Conservation (phyloP, 2,329 filamentous ascomycete genomes). For the Alternaria infectoria region DNA sequence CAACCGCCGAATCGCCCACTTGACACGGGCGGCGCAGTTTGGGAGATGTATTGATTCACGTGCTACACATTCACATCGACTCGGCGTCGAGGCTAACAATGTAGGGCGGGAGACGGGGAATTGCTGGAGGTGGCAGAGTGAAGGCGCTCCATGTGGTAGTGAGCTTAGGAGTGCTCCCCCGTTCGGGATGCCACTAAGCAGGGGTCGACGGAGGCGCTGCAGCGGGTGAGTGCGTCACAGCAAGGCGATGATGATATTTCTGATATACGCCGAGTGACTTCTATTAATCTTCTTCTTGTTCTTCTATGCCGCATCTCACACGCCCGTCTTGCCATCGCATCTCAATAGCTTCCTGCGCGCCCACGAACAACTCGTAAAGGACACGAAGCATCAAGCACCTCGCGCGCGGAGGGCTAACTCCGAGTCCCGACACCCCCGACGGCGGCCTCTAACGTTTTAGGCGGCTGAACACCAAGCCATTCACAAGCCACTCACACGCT, state of each 20-base stretch:
- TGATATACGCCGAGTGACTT: neutral
- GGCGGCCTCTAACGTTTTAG: neutral
- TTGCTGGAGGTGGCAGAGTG: constrained; percentile 26
- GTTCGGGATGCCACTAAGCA: constrained; percentile 23
- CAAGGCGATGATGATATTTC: neutral
- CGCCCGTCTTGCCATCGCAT: neutral
- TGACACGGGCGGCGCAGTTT: neutral
- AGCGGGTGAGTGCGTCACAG: neutral
- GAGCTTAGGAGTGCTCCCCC: constrained; percentile 23
- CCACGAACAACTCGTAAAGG: constrained; percentile 1
- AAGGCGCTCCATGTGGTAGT: constrained; percentile 31
- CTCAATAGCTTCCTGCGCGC: neutral
- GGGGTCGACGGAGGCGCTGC: constrained; percentile 14
- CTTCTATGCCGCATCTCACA: neutral
- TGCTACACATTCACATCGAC: constrained; percentile 2
- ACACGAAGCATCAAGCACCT: constrained; percentile 18
- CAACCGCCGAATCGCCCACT: constrained; percentile 10
- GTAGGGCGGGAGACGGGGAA: constrained; percentile 10
- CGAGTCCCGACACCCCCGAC: constrained; percentile 11
- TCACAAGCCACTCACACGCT: neutral
- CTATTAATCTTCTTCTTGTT: neutral
- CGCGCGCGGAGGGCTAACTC: constrained; percentile 15
- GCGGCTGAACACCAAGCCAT: constrained; percentile 5
- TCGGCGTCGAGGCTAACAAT: constrained; percentile 8
- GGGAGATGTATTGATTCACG: neutral